Base-by-base conservation (phyloP, 2,329 filamentous ascomycete species). In the Alternaria metachromatica region DNA sequence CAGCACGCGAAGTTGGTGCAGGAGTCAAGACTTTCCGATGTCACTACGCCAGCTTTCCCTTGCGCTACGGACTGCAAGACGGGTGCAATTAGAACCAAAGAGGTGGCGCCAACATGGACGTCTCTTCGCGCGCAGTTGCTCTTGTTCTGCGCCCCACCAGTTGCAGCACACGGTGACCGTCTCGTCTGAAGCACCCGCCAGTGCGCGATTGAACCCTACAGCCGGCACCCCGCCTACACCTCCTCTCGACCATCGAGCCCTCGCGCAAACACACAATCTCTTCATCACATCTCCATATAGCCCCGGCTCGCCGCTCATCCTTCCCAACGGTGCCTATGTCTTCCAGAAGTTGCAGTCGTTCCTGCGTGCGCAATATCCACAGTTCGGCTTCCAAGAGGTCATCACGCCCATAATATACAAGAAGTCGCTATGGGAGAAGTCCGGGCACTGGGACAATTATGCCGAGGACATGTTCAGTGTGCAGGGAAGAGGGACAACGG, bases 401-500 rank as follows among this genome's bases (percentile, higher is more conserved):
- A 89, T 97, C 71, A 96, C 93, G 8, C 93, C 94, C 2, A 96
- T 90, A 53, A 96, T 97, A 75, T 97, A 96, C 84, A 97, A 96
- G 76, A 92, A 92, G 78, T 89, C 91, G 6, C 82, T 97, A 28
- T 97, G 93, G 94, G 89, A 92, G 73, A 90, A 89, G 69, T 96
- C 92, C 0, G 93, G 93, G 3, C 93, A 97, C 71, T 89, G 94
- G 85, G 90, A 95, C 59, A 96, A 96, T 78, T 97, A 96, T 81
- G 90, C 92, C 63, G 90, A 96, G 74, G 93, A 97, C 75, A 97
- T 97, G 94, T 97, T 94, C 80, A 90, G 91, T 58, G 93, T 97
- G 26, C 88, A 82, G 21, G 85, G 84, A 2, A 83, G 85, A 15
- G 84, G 83, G n/a, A 81, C 82, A 33, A 81, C 76, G 21, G 82